Percentiles rank a stretch among this genome's conserved stretches.
Conservation (phyloP, 768 basidiomycete species). For the Boletus tomentosulus region DNA sequence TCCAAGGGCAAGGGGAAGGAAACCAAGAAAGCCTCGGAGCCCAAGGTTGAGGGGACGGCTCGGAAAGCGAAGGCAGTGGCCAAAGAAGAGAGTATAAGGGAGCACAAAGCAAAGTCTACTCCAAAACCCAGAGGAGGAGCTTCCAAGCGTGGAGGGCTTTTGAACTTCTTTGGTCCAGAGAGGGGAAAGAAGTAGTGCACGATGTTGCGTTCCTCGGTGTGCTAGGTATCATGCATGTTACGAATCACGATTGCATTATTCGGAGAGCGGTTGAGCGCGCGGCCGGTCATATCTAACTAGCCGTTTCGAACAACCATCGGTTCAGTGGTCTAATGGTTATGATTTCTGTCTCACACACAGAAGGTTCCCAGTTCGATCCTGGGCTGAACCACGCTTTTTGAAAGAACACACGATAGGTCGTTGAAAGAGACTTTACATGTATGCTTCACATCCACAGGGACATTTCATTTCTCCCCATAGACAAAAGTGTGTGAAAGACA, state of each 20-base stretch:
- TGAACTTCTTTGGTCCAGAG: conserved; percentile 33
- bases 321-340: conserved; percentile 48
- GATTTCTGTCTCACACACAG: conserved; percentile 49
- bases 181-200: conserved; percentile 23
- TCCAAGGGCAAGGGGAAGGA: conserved; percentile 12
- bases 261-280: no score
- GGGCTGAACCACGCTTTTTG: conserved; percentile 36
- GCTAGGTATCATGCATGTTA: no score
- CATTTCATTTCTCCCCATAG: no score
- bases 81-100: conserved; percentile 13
- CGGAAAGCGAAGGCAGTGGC: conserved; percentile 3
- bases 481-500: no score
- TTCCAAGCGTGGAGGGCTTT: conserved; percentile 25
- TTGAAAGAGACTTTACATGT: no score
- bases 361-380: conserved; percentile 48
- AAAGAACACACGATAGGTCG: background rate
- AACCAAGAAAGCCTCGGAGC: conserved; percentile 16
- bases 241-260: no score
- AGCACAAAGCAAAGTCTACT: conserved; percentile 17
- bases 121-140: conserved; percentile 17
- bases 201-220: no score
- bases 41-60: conserved; percentile 15
- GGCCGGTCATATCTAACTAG: no score
- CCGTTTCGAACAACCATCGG: conserved; percentile 1
- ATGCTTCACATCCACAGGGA: no score